Percentiles rank a stretch among this genome's conserved stretches.
Evolutionary conservation across 768 basidiomycete genomes (phyloP).

Genomic region (Rossbeevera mucosa): DNA sequence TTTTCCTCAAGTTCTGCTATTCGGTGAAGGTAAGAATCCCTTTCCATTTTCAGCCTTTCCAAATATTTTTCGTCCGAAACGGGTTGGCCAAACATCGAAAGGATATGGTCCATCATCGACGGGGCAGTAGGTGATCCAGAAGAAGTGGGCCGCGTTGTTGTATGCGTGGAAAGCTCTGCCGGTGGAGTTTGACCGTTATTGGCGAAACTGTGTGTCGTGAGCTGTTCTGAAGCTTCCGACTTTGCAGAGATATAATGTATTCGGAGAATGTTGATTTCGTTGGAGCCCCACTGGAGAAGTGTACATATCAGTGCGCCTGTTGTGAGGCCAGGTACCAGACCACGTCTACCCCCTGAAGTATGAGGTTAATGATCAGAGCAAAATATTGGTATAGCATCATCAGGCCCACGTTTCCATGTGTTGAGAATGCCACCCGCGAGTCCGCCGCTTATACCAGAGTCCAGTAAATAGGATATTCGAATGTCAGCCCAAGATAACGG

Average conservation of each 20-base stretch:
- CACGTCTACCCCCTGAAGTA: conserved; percentile 53
- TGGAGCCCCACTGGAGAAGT: conserved; percentile 62
- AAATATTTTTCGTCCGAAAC: conserved; percentile 75
- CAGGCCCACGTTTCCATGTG: conserved; percentile 50
- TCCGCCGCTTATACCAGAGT: conserved; percentile 70
- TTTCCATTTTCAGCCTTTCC: conserved; percentile 49
- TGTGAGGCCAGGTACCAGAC: conserved; percentile 53
- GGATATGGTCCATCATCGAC: conserved; percentile 36
- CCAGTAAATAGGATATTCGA: conserved; percentile 56
- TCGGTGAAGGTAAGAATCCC: conserved; percentile 48
- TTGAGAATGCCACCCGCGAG: conserved; percentile 57
- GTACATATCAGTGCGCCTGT: conserved; percentile 58
- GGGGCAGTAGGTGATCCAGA: background rate
- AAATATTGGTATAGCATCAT: background rate
- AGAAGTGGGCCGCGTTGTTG: conserved; percentile 14
- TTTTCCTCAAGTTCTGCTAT: conserved; percentile 54
- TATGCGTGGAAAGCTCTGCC: conserved; percentile 1
- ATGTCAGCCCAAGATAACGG: conserved; percentile 47
- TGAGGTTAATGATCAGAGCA: conserved; percentile 5
- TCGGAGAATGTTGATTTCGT: conserved; percentile 60
- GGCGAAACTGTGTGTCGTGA: background rate
- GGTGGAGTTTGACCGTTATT: background rate
- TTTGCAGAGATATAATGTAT: conserved; percentile 50
- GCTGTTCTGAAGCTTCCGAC: background rate
- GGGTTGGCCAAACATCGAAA: conserved; percentile 31